phyloP scores from a whole-genome alignment of 2,329 filamentous ascomycete genomes.

The Neopestalotiopsis clavispora region DNA sequence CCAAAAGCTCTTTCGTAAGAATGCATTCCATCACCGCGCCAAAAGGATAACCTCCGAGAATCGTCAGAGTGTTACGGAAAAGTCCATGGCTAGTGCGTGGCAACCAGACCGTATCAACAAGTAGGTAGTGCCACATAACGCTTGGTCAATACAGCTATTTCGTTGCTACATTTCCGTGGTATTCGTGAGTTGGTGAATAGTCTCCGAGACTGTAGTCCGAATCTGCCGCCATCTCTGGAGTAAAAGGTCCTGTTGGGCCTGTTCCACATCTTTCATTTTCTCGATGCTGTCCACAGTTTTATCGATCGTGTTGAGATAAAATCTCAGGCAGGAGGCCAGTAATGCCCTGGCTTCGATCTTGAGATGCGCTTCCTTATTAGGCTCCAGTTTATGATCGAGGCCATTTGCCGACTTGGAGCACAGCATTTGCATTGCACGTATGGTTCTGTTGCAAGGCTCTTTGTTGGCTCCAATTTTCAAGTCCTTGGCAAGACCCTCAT shows the following conservation, averaged over 20 bases:
- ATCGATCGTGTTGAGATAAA: not conserved
- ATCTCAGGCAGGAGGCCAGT: not conserved
- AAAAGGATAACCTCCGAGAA: too few relatives aligned
- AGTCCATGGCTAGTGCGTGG: too few relatives aligned
- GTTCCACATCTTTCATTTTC: not conserved
- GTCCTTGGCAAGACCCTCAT: not conserved
- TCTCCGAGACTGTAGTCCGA: not conserved
- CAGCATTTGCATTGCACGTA: not conserved
- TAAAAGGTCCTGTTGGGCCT: not conserved
- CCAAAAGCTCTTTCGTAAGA: too few relatives aligned
- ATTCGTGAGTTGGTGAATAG: not conserved
- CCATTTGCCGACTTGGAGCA: not conserved
- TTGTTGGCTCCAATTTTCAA: not conserved
- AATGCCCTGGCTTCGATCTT: not conserved
- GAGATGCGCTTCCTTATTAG: not conserved
- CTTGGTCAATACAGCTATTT: too few relatives aligned
- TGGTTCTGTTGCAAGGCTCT: not conserved
- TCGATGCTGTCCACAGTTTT: not conserved
- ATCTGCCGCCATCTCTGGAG: constrained; percentile 5
- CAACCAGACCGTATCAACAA: too few relatives aligned
- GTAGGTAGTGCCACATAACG: too few relatives aligned
- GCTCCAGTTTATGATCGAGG: not conserved
- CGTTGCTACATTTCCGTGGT: too few relatives aligned
- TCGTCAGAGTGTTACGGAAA: too few relatives aligned
- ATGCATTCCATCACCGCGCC: too few relatives aligned